Base-by-base conservation (phyloP, 495 filamentous ascomycete genomes). In the Parmelia sp. region DNA sequence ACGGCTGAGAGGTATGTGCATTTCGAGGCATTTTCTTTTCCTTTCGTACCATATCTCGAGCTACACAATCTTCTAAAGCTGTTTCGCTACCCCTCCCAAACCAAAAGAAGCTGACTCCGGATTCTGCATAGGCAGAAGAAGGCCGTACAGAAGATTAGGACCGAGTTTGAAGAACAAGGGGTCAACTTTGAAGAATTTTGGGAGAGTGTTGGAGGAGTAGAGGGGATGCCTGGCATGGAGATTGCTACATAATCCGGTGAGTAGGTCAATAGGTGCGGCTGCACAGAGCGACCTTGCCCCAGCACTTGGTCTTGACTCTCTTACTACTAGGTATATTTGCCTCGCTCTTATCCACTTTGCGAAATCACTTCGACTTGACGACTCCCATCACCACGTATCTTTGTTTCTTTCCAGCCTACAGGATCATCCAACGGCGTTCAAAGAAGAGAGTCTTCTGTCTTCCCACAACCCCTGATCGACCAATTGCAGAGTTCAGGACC, bases 151-250 rank as follows among this genome's bases (percentile, higher is more conserved):
- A 82, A 88, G 81, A 83, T 83, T 66, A 79, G 82, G 79, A 71
- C 83, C 76, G 73, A 92, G 73, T 94, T 96, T 71, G 79, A 83
- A 56, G 77, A 82, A 37, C 80, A 88, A 31, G 85, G 83, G 0
- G 80, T 96, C 7, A 83, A 93, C 68, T 93, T 93, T 74, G 86
- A 90, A 57, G 75, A 77, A n/a, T 86, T 94, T 65, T 88, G 88
- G 84, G 79, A 80, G 58, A 83, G 86, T 42, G 78, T 88, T 36
- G 90, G 89, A 4, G 89, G 89, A 0, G 76, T 88, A 65, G 82
- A 87, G 47, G 80, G 78, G 0, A 74, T 87, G 70, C 77, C 79
- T 39, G 80, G 80, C 8, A 74, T 81, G 72, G 76, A 74, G 35
- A 55, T 64, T 35, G 40, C 35, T 35, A 58, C 37, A 49, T 62